Base-by-base conservation (phyloP, 2,329 filamentous ascomycete genomes). In the Gnomoniopsis sp. region DNA sequence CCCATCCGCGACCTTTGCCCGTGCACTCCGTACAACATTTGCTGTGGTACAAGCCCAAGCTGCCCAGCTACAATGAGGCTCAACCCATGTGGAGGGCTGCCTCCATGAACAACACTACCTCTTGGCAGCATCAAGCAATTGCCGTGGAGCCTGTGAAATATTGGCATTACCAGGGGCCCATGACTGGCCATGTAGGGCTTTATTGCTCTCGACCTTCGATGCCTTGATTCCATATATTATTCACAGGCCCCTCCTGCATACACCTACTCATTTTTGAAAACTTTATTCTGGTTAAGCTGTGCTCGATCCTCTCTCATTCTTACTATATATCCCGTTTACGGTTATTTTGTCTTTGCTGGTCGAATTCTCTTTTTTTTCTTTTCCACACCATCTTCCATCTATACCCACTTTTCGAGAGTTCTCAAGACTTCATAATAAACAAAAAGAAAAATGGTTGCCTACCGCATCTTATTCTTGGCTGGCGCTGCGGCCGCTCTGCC, bases 401-500 rank as follows among this genome's bases (percentile, higher is more conserved):
- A 50, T 34, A 54, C 54, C 33, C 19, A 3, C 19, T 10, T 1
- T 11, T 10, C 14, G 8, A 3, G n/a, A 19, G 43, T 52, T 58
- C 50, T 50, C 41, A 53, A 54, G 21, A 26, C 44, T 26, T 59
- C 46, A 54, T 55, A 49, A 51, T 58, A 59, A 44, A 57, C 33
- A 53, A 46, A 56, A 58, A 60, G 54, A 64, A 72, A 68, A 41
- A 75, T 75, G 73, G 72, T 75, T 61, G 68, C 65, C 52, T 75
- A 74, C 57, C 64, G 67, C 48, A 64, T 74, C 64, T 62, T 74
- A 59, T 66, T 69, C 57, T 65, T 73, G 66, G 72, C 72, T 65
- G 70, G 71, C 65, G 64, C 74, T 51, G 68, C 70, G 26, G 72
- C 71, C 49, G 72, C 72, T 22, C 67, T 75, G 57, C 73, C 72